Conservation (phyloP, 2,329 filamentous ascomycete species). For the Trematosphaeria pertusa region DNA sequence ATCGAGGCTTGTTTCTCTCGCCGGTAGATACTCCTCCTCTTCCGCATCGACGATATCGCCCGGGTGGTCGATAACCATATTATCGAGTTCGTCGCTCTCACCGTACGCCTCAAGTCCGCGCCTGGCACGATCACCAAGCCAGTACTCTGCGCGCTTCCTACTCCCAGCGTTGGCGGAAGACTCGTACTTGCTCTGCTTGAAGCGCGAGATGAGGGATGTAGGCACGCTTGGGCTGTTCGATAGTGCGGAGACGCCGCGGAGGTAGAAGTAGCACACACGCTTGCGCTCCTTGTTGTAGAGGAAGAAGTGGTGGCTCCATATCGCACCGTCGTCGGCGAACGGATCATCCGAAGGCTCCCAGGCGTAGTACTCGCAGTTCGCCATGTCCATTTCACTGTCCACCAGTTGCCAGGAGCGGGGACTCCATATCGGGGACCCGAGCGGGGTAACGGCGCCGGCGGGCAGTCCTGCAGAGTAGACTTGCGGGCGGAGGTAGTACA, state of each 20-base stretch:
- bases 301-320: slow-evolving; percentile 97
- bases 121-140: slow-evolving; percentile 75
- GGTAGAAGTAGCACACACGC: slow-evolving; percentile 91
- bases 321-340: slow-evolving; percentile 89
- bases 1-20: slow-evolving; percentile 40
- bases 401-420: slow-evolving; percentile 91
- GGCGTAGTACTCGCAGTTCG: slow-evolving; percentile 87
- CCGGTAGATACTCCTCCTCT: slow-evolving; percentile 45
- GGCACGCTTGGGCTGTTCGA: slow-evolving; percentile 64
- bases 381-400: slow-evolving; percentile 92
- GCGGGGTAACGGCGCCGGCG: slow-evolving; percentile 56
- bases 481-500: slow-evolving; percentile 81
- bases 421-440: slow-evolving; percentile 73
- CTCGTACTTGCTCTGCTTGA: slow-evolving; percentile 54
- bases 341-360: slow-evolving; percentile 90
- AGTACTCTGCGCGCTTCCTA: slow-evolving; percentile 84
- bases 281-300: slow-evolving; percentile 95
- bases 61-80: slow-evolving; percentile 47
- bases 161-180: slow-evolving; percentile 63
- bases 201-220: slow-evolving; percentile 44
- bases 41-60: slow-evolving; percentile 48
- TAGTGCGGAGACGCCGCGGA: slow-evolving; percentile 84
- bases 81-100: slow-evolving; percentile 54
- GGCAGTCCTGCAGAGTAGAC: slow-evolving; percentile 51
- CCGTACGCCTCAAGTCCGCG: slow-evolving; percentile 52